Evolutionary conservation across 164 flowering plant genomes (phyloP).

Genomic region (Nymphaea thermarum): DNA sequence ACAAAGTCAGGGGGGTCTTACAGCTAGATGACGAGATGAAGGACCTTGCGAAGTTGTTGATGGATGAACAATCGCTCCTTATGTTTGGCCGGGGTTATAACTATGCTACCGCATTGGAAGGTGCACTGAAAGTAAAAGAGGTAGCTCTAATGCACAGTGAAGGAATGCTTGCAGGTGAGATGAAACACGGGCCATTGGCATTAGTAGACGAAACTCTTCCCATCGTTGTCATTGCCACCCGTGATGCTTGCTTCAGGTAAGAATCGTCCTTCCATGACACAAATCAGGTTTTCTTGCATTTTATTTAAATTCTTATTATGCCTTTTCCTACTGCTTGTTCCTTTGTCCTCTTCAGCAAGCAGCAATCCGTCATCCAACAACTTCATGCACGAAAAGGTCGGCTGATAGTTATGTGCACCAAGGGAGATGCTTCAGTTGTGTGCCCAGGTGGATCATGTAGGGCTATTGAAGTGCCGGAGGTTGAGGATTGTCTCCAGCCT

Average conservation of each 20-base stretch:
- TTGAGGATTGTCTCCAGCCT: slow-evolving; percentile 94
- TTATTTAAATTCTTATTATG: not conserved
- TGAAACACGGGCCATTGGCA: slow-evolving; percentile 99
- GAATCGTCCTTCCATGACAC: not conserved
- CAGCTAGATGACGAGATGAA: slow-evolving; percentile 88
- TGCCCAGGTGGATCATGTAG: slow-evolving; percentile 56
- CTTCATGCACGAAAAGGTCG: slow-evolving; percentile 96
- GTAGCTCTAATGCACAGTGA: slow-evolving; percentile 97
- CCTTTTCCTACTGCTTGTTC: not conserved
- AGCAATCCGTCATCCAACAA: slow-evolving; percentile 95
- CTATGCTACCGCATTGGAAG: slow-evolving; percentile 92
- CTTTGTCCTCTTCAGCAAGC: slow-evolving; percentile 52
- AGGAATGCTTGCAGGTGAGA: slow-evolving; percentile 98
- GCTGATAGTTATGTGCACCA: slow-evolving; percentile 77
- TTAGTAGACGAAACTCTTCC: slow-evolving; percentile 94
- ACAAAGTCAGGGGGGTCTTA: slow-evolving; percentile 66
- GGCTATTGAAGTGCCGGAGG: slow-evolving; percentile 86
- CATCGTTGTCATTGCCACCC: slow-evolving; percentile 86
- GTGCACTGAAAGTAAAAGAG: slow-evolving; percentile 96
- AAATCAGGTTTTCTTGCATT: not conserved
- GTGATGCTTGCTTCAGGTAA: slow-evolving; percentile 89
- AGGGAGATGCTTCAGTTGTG: slow-evolving; percentile 70
- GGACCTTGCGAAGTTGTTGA: slow-evolving; percentile 63
- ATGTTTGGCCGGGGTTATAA: slow-evolving; percentile 97
- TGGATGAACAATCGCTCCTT: slow-evolving; percentile 87